Evolutionary conservation across 2,329 filamentous ascomycete species (phyloP).

Genomic region (Ramularia collo-cygni): DNA sequence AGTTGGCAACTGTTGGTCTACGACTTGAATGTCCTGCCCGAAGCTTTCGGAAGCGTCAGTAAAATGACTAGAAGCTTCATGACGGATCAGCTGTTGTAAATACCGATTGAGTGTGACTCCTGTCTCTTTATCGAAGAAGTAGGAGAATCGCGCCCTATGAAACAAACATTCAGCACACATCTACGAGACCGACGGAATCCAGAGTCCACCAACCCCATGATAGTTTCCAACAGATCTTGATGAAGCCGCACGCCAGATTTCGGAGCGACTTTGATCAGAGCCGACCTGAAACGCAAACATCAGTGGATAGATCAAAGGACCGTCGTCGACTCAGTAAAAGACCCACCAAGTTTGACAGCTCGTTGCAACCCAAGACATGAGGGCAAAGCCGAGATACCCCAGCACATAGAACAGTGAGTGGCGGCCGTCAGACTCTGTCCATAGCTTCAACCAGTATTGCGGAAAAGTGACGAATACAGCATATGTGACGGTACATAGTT

Average conservation of each 20-base stretch:
- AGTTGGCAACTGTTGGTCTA: conserved; percentile 2
- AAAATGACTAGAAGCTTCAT: too few species aligned
- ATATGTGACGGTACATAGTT: neutral
- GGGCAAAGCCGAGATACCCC: neutral
- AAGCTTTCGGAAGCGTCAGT: neutral
- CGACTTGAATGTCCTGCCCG: conserved; percentile 3
- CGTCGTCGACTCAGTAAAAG: neutral
- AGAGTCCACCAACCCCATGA: neutral
- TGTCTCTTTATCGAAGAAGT: conserved; percentile 2
- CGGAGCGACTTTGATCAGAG: neutral
- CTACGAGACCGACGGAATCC: too few species aligned
- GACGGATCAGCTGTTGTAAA: too few species aligned
- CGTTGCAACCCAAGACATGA: conserved; percentile 2
- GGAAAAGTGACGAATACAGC: conserved; percentile 2
- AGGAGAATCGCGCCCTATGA: conserved; percentile 1
- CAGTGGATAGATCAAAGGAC: too few species aligned
- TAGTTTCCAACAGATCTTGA: neutral
- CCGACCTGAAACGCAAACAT: too few species aligned
- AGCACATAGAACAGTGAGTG: conserved; percentile 1
- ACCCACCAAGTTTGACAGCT: conserved; percentile 4
- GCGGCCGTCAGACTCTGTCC: neutral
- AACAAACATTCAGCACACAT: too few species aligned
- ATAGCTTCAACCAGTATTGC: conserved; percentile 6
- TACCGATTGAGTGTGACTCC: neutral
- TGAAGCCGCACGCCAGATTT: conserved; percentile 3